Percentiles rank a stretch among this genome's conserved stretches.
phyloP scores from a whole-genome alignment of 768 basidiomycete genomes.

The Naematelia encephala region DNA sequence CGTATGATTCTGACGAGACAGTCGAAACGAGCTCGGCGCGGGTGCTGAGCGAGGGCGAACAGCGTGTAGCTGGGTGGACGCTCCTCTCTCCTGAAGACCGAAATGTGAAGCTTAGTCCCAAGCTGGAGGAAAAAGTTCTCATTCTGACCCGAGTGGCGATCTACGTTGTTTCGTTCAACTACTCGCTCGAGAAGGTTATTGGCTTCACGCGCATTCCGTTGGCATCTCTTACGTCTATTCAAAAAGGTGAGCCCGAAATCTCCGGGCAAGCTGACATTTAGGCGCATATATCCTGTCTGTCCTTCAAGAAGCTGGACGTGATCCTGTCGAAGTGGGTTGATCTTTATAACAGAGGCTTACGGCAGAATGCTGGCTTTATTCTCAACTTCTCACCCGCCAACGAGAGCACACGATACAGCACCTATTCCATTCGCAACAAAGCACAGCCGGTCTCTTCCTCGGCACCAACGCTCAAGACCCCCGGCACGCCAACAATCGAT shows the following conservation, averaged over 20 bases:
- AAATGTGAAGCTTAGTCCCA: conserved; percentile 67
- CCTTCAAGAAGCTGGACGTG: conserved; percentile 84
- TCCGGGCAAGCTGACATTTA: conserved; percentile 41
- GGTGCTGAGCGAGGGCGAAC: conserved; percentile 72
- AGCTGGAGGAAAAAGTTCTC: conserved; percentile 91
- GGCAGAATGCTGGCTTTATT: conserved; percentile 73
- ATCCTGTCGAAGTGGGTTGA: conserved; percentile 60
- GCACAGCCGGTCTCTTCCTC: conserved; percentile 8
- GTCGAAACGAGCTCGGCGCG: conserved; percentile 78
- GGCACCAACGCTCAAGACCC: conserved; percentile 59
- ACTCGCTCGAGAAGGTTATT: conserved; percentile 86
- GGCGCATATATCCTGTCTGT: conserved; percentile 95
- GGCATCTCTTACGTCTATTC: conserved; percentile 69
- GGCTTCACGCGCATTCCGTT: conserved; percentile 85
- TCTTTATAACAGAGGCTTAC: too few relatives aligned
- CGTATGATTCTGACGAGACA: conserved; percentile 10
- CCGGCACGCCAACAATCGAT: conserved; percentile 56
- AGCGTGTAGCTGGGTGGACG: conserved; percentile 82
- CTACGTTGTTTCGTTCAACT: conserved; percentile 64
- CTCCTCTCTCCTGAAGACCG: conserved; percentile 77
- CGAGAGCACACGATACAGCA: conserved; percentile 72
- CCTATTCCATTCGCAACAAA: conserved; percentile 77
- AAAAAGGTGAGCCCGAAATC: conserved; percentile 60
- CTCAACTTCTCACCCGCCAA: conserved; percentile 72
- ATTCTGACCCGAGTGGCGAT: conserved; percentile 62